Evolutionary conservation across 2,329 filamentous ascomycete genomes (phyloP), one percentile per base, ranked within the genome.

Genomic region (Didymella keratinophila): DNA sequence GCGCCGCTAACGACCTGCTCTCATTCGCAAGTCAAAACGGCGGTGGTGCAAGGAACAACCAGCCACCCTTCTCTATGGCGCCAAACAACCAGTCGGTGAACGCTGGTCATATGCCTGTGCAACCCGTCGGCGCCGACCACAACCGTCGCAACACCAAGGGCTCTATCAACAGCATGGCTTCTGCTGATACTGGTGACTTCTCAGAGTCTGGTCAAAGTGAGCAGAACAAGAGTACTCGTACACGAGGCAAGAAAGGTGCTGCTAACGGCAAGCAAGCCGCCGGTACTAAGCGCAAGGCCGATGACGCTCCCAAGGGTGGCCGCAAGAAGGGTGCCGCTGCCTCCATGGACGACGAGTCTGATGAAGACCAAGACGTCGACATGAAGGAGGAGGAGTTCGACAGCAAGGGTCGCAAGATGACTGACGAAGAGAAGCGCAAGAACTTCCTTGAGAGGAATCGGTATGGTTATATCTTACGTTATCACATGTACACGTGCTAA

Each of bases 401-500:
- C 47, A 81, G 83, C 39, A 86, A 89, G 69, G 81, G 82, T 41
- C 90, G 88, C 76, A 97, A 97, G 82, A 96, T 97, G 92, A 97
- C 93, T 0, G 95, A 98, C 56, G 95, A 98, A 73, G 95, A 99
- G 81, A 99, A 99, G 82, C 86, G 95, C 41, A 97, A 96, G 81
- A 99, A 98, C 76, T 99, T 99, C 78, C 82, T 99, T 2, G 95
- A 99, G 74, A 86, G 95, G 27, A 99, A 99, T 77, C 88, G 94
- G 94, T 96, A 87, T 71, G 87, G 80, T 46, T 27, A 11, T 42
- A 10, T n/a, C n/a, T n/a, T n/a, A n/a, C n/a, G n/a, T n/a, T n/a
- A n/a, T n/a, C n/a, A n/a, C n/a, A n/a, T n/a, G n/a, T n/a, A n/a
- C n/a, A 14, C 43, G 25, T 60, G n/a, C 71, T 77, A 65, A 77